phyloP scores from a whole-genome alignment of 2,329 filamentous ascomycete genomes.

The Periglandula ipomoeae region DNA sequence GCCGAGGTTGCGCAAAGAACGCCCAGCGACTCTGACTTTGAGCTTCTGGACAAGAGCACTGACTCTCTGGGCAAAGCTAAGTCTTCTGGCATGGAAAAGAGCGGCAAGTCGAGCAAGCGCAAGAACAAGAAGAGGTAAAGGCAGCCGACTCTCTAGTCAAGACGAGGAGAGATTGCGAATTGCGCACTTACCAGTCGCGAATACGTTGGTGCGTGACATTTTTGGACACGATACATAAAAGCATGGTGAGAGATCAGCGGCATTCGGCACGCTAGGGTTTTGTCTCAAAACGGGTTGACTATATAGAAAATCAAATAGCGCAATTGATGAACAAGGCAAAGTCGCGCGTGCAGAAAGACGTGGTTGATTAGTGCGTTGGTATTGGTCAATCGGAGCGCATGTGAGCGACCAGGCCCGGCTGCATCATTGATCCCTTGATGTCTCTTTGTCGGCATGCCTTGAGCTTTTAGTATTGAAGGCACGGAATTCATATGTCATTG shows the following conservation, averaged over 20 bases:
- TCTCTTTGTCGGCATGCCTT: too few species aligned
- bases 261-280: neutral
- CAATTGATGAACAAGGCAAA: neutral
- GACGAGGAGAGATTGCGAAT: neutral
- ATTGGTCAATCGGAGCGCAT: slow-evolving; percentile 1
- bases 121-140: slow-evolving; percentile 9
- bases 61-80: slow-evolving; percentile 45
- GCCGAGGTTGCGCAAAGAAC: slow-evolving; percentile 42
- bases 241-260: neutral
- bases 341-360: neutral
- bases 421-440: neutral
- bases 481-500: neutral
- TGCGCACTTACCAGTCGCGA: neutral
- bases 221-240: slow-evolving; percentile 1
- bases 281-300: neutral
- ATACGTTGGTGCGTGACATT: neutral
- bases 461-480: too few species aligned
- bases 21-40: slow-evolving; percentile 52
- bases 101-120: slow-evolving; percentile 14
- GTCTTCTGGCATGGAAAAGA: slow-evolving; percentile 36
- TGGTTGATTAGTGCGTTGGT: neutral
- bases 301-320: neutral
- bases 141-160: neutral
- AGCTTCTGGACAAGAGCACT: slow-evolving; percentile 52
- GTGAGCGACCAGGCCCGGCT: neutral